Percentiles rank a stretch among this genome's conserved stretches.
Conservation (phyloP, 2,329 filamentous ascomycete genomes). For the Penicillium capsulatum region DNA sequence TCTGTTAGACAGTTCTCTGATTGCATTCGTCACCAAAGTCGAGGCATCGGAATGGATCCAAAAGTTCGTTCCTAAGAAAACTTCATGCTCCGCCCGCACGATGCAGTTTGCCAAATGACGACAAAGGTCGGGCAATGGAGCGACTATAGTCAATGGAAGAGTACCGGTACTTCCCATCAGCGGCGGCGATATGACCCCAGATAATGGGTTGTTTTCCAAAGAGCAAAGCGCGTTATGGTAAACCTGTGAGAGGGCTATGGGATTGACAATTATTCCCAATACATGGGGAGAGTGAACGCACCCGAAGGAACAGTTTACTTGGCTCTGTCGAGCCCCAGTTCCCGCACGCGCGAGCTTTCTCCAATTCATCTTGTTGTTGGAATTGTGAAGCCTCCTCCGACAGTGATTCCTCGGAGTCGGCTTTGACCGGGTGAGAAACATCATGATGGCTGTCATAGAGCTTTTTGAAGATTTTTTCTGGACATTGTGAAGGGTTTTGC, state of each 20-base stretch:
- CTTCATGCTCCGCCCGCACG: slow-evolving; percentile 65
- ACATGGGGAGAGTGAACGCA: slow-evolving; percentile 18
- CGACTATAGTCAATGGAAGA: slow-evolving; percentile 65
- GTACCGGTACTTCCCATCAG: slow-evolving; percentile 60
- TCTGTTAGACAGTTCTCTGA: slow-evolving; percentile 64
- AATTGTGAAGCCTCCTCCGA: slow-evolving; percentile 16
- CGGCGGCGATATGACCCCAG: slow-evolving; percentile 53
- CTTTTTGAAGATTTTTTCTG: slow-evolving; percentile 53
- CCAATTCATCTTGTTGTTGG: slow-evolving; percentile 44
- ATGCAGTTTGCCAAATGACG: slow-evolving; percentile 75
- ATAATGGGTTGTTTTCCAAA: slow-evolving; percentile 39
- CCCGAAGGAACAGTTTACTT: slow-evolving; percentile 63
- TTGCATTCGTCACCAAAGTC: slow-evolving; percentile 61
- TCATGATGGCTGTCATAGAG: slow-evolving; percentile 46
- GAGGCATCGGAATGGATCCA: slow-evolving; percentile 69
- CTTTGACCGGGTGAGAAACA: slow-evolving; percentile 6
- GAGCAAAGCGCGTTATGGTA: slow-evolving; percentile 60
- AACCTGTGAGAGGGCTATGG: slow-evolving; percentile 39
- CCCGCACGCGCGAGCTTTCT: slow-evolving; percentile 58
- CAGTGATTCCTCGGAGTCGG: slow-evolving; percentile 23
- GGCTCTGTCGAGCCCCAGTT: slow-evolving; percentile 62
- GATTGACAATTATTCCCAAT: too few species aligned
- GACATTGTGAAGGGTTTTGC: slow-evolving; percentile 50
- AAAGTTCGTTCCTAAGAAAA: slow-evolving; percentile 71
- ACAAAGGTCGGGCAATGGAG: slow-evolving; percentile 64